Conservation (phyloP, 208 protist genomes). For the Crithidia sp. region DNA sequence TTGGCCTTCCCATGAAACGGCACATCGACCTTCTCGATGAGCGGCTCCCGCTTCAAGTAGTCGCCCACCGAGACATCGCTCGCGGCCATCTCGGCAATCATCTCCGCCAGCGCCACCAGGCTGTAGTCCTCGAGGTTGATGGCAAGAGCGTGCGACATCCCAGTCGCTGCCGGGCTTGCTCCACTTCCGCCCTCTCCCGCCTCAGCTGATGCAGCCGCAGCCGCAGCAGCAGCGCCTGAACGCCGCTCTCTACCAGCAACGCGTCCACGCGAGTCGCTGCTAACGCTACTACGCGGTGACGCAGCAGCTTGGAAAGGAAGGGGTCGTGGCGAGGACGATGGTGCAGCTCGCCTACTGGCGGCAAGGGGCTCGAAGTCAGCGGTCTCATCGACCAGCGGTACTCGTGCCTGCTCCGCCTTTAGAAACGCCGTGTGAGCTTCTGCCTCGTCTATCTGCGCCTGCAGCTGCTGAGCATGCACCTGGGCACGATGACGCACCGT, state of each 20-base stretch:
- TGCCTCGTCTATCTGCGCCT: slow-evolving; percentile 22
- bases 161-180: background rate
- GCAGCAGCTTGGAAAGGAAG: too few relatives aligned
- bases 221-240: background rate
- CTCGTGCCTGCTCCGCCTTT: slow-evolving; percentile 17
- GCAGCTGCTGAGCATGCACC: slow-evolving; percentile 11
- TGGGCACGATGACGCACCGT: slow-evolving; percentile 24
- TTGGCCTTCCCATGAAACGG: slow-evolving; percentile 71
- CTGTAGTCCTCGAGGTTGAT: slow-evolving; percentile 82
- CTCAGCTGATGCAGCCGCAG: too few relatives aligned
- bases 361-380: background rate
- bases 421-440: slow-evolving; percentile 22
- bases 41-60: slow-evolving; percentile 75
- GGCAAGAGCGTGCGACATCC: slow-evolving; percentile 36
- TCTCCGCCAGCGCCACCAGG: slow-evolving; percentile 79
- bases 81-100: slow-evolving; percentile 76
- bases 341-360: background rate
- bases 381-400: slow-evolving; percentile 4
- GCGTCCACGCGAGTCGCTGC: background rate
- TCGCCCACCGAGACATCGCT: slow-evolving; percentile 50
- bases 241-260: background rate
- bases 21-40: slow-evolving; percentile 84
- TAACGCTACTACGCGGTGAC: background rate
- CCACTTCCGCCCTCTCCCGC: background rate
- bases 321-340: background rate